phyloP scores from a whole-genome alignment of 169 alveolate species.

The Sarcocystis neurona region DNA sequence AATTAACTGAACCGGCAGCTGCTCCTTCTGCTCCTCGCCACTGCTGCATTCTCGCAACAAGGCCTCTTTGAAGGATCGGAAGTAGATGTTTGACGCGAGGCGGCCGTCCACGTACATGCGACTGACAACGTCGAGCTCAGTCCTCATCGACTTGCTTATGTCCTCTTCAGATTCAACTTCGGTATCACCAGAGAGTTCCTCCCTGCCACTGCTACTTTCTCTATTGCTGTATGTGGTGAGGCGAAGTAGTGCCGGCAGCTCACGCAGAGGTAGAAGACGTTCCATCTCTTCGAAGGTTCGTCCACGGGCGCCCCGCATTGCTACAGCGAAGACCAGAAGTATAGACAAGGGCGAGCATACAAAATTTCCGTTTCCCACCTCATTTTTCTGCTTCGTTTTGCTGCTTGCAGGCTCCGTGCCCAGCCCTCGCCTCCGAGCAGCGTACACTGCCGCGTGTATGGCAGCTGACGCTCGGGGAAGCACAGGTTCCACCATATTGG shows the following conservation, averaged over 20 bases:
- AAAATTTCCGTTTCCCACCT: slow-evolving; percentile 42
- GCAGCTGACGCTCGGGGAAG: too few species aligned
- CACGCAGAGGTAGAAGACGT: not conserved
- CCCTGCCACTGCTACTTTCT: too few species aligned
- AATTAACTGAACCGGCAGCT: too few species aligned
- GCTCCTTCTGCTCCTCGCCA: not conserved
- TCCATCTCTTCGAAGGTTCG: slow-evolving; percentile 47
- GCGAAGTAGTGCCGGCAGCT: slow-evolving; percentile 30
- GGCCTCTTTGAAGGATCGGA: not conserved
- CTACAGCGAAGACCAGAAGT: slow-evolving; percentile 44
- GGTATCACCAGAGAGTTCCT: too few species aligned
- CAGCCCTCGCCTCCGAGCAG: too few species aligned
- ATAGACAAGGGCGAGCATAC: slow-evolving; percentile 61
- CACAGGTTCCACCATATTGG: too few species aligned
- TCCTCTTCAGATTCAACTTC: not conserved
- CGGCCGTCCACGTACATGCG: slow-evolving; percentile 43
- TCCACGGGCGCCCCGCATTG: slow-evolving; percentile 51
- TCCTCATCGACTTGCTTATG: too few species aligned
- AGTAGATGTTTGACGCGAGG: not conserved
- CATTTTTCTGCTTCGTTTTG: too few species aligned
- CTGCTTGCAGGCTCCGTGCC: too few species aligned
- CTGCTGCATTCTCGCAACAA: not conserved
- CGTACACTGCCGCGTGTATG: too few species aligned
- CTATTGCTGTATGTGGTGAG: too few species aligned
- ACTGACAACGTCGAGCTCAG: slow-evolving; percentile 34